These are phyloP conservation scores for Trifolium subterraneum DNA, from an alignment of 306 rosid genomes.

Conservation along the genomic window DNA sequence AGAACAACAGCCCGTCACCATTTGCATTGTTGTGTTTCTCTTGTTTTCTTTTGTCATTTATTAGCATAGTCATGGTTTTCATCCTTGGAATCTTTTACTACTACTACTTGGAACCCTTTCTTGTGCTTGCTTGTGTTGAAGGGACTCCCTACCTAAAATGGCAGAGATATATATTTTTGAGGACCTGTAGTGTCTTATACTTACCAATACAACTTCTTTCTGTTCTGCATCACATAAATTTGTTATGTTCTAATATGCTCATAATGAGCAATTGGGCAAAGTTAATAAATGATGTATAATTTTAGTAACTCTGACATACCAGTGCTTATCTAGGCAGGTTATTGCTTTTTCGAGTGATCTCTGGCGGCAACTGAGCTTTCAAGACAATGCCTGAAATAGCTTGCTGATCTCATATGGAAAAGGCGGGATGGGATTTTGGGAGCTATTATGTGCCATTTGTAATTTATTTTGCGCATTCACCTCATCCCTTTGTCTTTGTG, in stretches of 20 bases:
- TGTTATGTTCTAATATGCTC: conserved; percentile 18
- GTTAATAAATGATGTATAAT: conserved; percentile 7
- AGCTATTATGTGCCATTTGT: conserved; percentile 16
- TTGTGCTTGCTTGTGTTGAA: not conserved
- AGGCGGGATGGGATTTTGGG: conserved; percentile 32
- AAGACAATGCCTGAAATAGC: conserved; percentile 15
- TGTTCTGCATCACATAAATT: conserved; percentile 1
- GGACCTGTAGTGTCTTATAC: not conserved
- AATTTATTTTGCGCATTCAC: conserved; percentile 1
- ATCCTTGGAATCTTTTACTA: not conserved
- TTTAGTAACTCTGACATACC: conserved; percentile 20
- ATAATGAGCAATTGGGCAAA: not conserved
- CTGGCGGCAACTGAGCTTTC: conserved; percentile 35
- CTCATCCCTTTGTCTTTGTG: conserved; percentile 6
- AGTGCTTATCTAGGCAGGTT: conserved; percentile 8
- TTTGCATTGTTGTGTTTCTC: not conserved
- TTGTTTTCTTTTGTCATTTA: not conserved
- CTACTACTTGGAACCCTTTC: not conserved
- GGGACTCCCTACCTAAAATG: not conserved
- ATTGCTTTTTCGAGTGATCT: conserved; percentile 31
- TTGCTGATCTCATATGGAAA: conserved; percentile 23
- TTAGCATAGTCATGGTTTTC: not conserved
- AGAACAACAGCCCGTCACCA: too few relatives aligned
- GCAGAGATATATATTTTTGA: not conserved
- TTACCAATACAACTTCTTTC: conserved; percentile 11